These are phyloP conservation scores for Teratosphaeria viscida DNA, from an alignment of 2,329 filamentous ascomycete species.

Conservation along the genomic window DNA sequence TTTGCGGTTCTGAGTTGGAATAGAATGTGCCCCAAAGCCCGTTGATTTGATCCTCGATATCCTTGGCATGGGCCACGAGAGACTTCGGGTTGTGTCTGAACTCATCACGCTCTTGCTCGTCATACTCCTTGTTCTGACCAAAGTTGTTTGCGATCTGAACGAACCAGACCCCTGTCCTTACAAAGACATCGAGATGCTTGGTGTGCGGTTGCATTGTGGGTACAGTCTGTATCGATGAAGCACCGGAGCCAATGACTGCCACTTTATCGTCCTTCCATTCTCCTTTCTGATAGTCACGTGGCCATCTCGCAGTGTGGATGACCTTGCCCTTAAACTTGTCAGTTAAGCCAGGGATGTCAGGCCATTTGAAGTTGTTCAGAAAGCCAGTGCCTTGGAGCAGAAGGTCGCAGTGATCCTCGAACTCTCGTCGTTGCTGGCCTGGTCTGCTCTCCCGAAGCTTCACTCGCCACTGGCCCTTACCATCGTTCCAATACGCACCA, in stretches of 20 bases:
- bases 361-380: conserved; percentile 28
- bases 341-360: conserved; percentile 30
- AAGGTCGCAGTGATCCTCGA: conserved; percentile 35
- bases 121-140: conserved; percentile 37
- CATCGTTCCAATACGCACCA: conserved; percentile 40
- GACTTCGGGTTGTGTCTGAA: conserved; percentile 34
- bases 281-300: conserved; percentile 34
- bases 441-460: conserved; percentile 33
- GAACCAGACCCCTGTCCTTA: conserved; percentile 37
- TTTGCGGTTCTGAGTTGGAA: conserved; percentile 31
- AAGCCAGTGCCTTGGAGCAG: conserved; percentile 34
- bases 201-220: conserved; percentile 37
- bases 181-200: conserved; percentile 38
- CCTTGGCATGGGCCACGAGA: conserved; percentile 35
- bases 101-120: conserved; percentile 30
- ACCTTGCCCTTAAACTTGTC: conserved; percentile 36
- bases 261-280: conserved; percentile 34
- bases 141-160: conserved; percentile 37
- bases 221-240: conserved; percentile 37
- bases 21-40: conserved; percentile 39
- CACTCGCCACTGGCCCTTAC: conserved; percentile 40
- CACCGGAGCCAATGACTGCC: conserved; percentile 36
- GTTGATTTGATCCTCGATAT: conserved; percentile 37
- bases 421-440: conserved; percentile 26
- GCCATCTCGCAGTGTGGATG: conserved; percentile 38